A percentile compares a stretch with the other conserved stretches of the same genome.
Evolutionary conservation across 2,329 filamentous ascomycete genomes (phyloP).

Genomic region (Epichloe coenophiala): DNA sequence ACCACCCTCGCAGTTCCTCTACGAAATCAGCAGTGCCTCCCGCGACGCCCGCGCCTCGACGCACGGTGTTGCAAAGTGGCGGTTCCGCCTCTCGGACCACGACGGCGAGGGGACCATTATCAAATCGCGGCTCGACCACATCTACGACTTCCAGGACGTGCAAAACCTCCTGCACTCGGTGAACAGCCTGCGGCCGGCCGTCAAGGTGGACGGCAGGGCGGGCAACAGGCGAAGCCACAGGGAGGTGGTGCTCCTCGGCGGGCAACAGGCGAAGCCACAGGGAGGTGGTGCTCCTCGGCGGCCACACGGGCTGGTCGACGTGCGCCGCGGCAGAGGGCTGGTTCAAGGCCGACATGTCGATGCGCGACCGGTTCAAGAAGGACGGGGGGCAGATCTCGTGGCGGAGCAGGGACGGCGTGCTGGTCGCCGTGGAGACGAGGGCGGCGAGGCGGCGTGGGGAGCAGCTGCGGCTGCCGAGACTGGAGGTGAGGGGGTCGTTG

Average conservation of each 20-base stretch:
- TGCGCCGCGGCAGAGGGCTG: constrained; percentile 11
- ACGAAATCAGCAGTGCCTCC: constrained; percentile 13
- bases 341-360: constrained; percentile 11
- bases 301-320: constrained; percentile 7
- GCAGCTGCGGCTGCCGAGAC: constrained; percentile 8
- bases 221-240: too few species aligned
- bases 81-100: constrained; percentile 10
- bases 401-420: constrained; percentile 10
- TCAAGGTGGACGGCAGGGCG: constrained; percentile 11
- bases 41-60: constrained; percentile 7
- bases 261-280: constrained; percentile 11
- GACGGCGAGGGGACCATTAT: constrained; percentile 7
- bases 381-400: constrained; percentile 13
- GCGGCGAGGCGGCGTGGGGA: constrained; percentile 10
- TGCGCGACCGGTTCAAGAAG: constrained; percentile 11
- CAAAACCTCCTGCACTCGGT: neutral
- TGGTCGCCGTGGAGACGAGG: constrained; percentile 14
- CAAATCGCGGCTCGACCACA: constrained; percentile 14
- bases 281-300: constrained; percentile 9
- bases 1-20: constrained; percentile 10
- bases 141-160: constrained; percentile 15
- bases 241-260: too few species aligned
- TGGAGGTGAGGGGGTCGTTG: constrained; percentile 12
- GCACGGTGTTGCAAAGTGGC: constrained; percentile 15
- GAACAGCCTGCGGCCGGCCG: constrained; percentile 5